Evolutionary conservation across 1,284 basidiomycete species (phyloP).

Genomic region (Ganoderma lucidum): DNA sequence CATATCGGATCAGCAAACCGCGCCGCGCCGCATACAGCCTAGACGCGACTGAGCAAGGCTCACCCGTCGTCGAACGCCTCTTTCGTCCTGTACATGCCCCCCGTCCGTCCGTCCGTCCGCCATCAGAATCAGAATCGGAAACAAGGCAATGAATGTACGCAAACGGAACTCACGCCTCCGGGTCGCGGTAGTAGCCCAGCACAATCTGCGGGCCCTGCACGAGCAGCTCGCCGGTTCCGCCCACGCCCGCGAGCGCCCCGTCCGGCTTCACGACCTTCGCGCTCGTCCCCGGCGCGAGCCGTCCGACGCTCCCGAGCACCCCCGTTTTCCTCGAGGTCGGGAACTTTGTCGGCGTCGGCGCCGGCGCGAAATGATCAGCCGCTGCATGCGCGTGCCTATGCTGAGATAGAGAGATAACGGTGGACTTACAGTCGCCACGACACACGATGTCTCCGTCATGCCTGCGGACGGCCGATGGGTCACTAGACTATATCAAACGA

Average conservation of each 20-base stretch:
- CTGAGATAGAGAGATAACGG: background rate
- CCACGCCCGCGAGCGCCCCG: constrained; percentile 64
- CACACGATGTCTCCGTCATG: constrained; percentile 48
- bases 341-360: constrained; percentile 44
- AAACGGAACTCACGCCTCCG: constrained; percentile 58
- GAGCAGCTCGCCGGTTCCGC: constrained; percentile 73
- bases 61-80: constrained; percentile 61
- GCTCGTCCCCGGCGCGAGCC: constrained; percentile 45
- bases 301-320: constrained; percentile 46
- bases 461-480: constrained; percentile 27
- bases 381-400: no score
- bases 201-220: constrained; percentile 68
- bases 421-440: background rate
- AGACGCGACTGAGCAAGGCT: background rate
- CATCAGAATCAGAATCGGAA: background rate
- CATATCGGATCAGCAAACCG: background rate
- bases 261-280: constrained; percentile 66
- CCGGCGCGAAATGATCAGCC: no score
- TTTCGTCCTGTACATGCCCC: constrained; percentile 49
- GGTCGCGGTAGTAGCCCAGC: constrained; percentile 61
- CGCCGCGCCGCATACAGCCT: background rate
- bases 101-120: background rate
- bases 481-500: no score
- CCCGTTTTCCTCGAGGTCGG: constrained; percentile 32
- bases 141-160: background rate